A percentile compares a stretch with the other conserved stretches of the same genome.
Evolutionary conservation across 2,329 filamentous ascomycete genomes (phyloP).

Genomic region (Aspergillus sp.): DNA sequence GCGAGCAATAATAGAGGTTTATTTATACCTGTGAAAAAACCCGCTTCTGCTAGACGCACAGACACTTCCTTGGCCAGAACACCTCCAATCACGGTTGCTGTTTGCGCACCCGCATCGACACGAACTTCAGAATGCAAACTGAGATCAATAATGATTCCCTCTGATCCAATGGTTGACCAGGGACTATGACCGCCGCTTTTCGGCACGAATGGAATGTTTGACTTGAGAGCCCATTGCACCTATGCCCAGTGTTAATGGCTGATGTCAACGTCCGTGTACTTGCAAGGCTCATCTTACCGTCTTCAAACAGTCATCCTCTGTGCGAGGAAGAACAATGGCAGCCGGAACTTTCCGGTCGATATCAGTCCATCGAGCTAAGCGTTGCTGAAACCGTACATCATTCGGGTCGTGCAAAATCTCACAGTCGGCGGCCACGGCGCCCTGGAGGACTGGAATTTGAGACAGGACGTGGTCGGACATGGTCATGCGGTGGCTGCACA

Average conservation of each 20-base stretch:
- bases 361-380: background rate
- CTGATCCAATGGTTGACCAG: conserved; percentile 1
- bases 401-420: background rate
- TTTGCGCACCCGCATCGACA: background rate
- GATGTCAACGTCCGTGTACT: background rate
- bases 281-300: background rate
- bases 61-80: conserved; percentile 1
- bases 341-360: background rate
- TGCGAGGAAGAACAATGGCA: background rate
- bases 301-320: background rate
- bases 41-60: conserved; percentile 1
- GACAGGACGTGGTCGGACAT: background rate
- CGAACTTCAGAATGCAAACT: background rate
- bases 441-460: background rate
- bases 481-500: background rate
- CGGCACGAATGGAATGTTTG: background rate
- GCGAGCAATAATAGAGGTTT: no score
- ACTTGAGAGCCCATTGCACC: background rate
- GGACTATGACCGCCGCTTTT: background rate
- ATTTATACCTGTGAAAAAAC: background rate
- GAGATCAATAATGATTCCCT: conserved; percentile 2
- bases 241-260: background rate
- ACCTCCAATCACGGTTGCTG: background rate
- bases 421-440: background rate
- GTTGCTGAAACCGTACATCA: background rate